Evolutionary conservation across 345 rosid genomes (phyloP), one percentile per base, ranked within the genome.

Genomic region (Hypericum androsaemum): DNA sequence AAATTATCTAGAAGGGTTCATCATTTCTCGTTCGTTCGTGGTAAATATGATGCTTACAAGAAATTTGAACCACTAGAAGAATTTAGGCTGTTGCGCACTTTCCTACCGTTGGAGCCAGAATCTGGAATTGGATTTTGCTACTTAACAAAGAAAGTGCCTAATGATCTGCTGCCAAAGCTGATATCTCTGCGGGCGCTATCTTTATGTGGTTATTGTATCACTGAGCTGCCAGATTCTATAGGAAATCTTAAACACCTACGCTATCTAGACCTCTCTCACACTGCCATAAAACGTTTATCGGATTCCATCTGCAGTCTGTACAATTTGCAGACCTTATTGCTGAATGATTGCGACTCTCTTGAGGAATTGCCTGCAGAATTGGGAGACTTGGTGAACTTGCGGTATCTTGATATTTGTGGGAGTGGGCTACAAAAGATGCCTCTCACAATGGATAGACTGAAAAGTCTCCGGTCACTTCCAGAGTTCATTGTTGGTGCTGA

Each of bases 371-470:
- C 47, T 1, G 14, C 14, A 9, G 14, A 7, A 43, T 6, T 43
- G 10, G 10, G n/a, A 15, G 10, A 43, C 12, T 12, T 43, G 12
- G 47, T 43, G 6, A 43, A n/a, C 7, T 15, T 43, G 14, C 6
- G 47, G 2, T 43, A 9, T 43, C 47, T 43, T 43, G 47, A 43
- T 5, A 5, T 43, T n/a, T 10, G 47, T 12, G 7, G 47, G 6
- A 43, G 47, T 43, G 47, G 47, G 47, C 14, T 43, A 43, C 47
- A 43, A 5, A 15, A 43, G 47, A 43, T 43, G 47, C 47, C 47
- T 10, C 47, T 43, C 12, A n/a, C 12, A 7, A 43, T 43, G 7
- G 47, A 15, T 43, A 43, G 47, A 12, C 47, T 43, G 47, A 43
- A 15, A n/a, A 43, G 47, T n/a, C 47, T 43, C 47, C 47, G 13